These are phyloP conservation scores for Mortierella sp. DNA, from an alignment of 371 early-diverging fungal species.

Conservation along the genomic window DNA sequence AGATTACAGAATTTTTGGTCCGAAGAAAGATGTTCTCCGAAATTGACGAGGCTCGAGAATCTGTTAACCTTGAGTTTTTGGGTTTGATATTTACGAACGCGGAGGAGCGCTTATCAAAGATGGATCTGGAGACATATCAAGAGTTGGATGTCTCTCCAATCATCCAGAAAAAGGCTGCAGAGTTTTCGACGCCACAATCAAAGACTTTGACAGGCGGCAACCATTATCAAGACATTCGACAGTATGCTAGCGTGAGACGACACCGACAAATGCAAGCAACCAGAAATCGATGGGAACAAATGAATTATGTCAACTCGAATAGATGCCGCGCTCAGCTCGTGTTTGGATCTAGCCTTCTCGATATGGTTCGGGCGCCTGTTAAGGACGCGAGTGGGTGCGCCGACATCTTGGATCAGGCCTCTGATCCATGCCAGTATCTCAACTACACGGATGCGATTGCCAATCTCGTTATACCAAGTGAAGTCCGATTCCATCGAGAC, in stretches of 20 bases:
- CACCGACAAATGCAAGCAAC: slow-evolving; percentile 27
- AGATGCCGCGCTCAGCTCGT: slow-evolving; percentile 25
- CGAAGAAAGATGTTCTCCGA: slow-evolving; percentile 61
- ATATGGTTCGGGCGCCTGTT: slow-evolving; percentile 25
- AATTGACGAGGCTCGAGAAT: slow-evolving; percentile 36
- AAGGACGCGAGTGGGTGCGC: slow-evolving; percentile 19
- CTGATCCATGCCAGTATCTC: slow-evolving; percentile 39
- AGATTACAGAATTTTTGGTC: slow-evolving; percentile 60
- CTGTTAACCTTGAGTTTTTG: slow-evolving; percentile 59
- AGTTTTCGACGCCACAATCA: slow-evolving; percentile 31
- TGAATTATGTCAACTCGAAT: slow-evolving; percentile 49
- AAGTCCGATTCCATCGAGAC: slow-evolving; percentile 60
- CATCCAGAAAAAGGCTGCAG: slow-evolving; percentile 57
- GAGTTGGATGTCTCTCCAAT: slow-evolving; percentile 60
- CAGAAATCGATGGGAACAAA: slow-evolving; percentile 42
- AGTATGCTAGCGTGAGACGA: slow-evolving; percentile 35
- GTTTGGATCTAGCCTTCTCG: slow-evolving; percentile 37
- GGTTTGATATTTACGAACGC: slow-evolving; percentile 61
- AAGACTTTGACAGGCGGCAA: slow-evolving; percentile 30
- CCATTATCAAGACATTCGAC: slow-evolving; percentile 54
- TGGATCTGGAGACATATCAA: slow-evolving; percentile 56
- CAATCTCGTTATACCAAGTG: slow-evolving; percentile 60
- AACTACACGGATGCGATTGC: slow-evolving; percentile 46
- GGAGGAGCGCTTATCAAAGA: slow-evolving; percentile 47
- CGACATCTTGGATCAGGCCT: slow-evolving; percentile 26